Percentiles rank a stretch among this genome's conserved stretches.
Evolutionary conservation across 306 rosid genomes (phyloP).

Genomic region (Quercus engelmannii): DNA sequence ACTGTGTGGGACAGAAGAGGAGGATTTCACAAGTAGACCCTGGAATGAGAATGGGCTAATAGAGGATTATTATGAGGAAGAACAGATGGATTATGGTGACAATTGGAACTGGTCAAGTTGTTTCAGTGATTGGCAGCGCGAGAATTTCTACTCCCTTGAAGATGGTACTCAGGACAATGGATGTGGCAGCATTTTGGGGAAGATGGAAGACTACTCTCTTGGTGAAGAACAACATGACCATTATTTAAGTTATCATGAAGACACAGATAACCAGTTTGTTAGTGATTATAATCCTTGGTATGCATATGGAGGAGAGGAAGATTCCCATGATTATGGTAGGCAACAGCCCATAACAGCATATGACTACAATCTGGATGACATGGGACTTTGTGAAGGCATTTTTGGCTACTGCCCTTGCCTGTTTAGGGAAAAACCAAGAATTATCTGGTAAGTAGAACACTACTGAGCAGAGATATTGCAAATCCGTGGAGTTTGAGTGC

Average conservation of each 20-base stretch:
- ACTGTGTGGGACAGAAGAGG: conserved; percentile 1
- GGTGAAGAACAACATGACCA: neutral
- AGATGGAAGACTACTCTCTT: neutral
- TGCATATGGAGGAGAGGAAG: conserved; percentile 3
- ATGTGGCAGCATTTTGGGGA: neutral
- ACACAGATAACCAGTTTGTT: conserved; percentile 3
- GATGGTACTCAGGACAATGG: conserved; percentile 10
- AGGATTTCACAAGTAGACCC: neutral
- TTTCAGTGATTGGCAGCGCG: conserved; percentile 12
- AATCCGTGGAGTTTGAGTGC: neutral
- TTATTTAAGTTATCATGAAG: conserved; percentile 1
- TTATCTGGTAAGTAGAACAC: neutral
- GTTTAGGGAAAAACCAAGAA: neutral
- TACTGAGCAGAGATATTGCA: neutral
- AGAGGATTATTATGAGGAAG: conserved; percentile 17
- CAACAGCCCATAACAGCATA: conserved; percentile 11
- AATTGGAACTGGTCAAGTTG: conserved; percentile 7
- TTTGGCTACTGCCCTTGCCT: conserved; percentile 46
- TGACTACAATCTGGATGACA: conserved; percentile 2
- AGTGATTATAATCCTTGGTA: conserved; percentile 24
- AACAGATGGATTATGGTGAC: neutral
- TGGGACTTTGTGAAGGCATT: conserved; percentile 21
- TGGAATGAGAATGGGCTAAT: conserved; percentile 18
- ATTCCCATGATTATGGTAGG: neutral
- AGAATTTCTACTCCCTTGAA: conserved; percentile 3